Base-by-base conservation (phyloP, 352 stramenopile species). In the Phytopythium helicoides region DNA sequence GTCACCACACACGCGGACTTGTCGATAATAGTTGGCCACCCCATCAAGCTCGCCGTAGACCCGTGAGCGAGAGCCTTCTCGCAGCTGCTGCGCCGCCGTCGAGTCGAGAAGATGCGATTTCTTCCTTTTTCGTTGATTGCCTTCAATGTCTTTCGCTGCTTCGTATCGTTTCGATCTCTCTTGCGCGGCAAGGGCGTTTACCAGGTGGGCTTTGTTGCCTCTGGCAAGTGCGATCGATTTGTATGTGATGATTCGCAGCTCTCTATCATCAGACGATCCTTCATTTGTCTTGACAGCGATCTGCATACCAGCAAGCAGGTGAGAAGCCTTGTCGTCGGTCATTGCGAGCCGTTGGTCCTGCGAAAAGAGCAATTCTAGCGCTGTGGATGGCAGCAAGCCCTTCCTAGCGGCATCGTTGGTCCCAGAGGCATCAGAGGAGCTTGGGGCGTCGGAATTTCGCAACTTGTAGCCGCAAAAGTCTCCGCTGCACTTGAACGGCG, bases 1-100 rank as follows among this genome's bases (percentile, higher is more conserved):
- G 49, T 87, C 68, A 15, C 28, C 26, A 50, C 91, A 97, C 10
- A 98, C 89, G 15, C 79, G 68, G 23, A 96, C 80, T 40, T 93
- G 75, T 21, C 82, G 74, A 51, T 96, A 96, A 45, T 87, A 87
- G 42, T 87, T 92, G 8, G 81, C 73, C 2, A 84, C 60, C 19
- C 71, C 63, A 12, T 86, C 78, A 47, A 87, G 58, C 34, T 84
- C 73, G 15, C 73, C 74, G 28, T 74, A 85, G 22, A 85, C 56
- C 2, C 75, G 73, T 6, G 70, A 55, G 8, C 77, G 66, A 1
- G 73, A 86, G 31, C 62, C 68, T 41, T 81, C 65, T 6, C 76
- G 77, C 41, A 86, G 61, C 23, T 82, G 62, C 46, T 81, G 72
- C 18, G 79, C 63, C 26, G 80, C 53, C 15, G 81, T 90, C 10